Percentiles rank a stretch among this genome's conserved stretches.
Conservation (phyloP, 306 rosid genomes). For the Lagenaria siceraria region DNA sequence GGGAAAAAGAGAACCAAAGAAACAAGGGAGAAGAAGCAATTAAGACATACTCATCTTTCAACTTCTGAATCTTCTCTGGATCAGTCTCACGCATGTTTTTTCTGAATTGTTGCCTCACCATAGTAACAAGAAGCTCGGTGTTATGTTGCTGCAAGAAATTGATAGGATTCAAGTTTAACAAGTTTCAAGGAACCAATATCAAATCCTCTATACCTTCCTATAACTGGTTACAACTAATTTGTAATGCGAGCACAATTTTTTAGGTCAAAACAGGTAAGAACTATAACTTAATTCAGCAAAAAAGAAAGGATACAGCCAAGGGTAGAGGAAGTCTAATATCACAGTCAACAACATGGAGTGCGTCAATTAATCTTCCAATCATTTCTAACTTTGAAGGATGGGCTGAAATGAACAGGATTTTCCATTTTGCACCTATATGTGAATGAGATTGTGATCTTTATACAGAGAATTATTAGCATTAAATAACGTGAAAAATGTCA, state of each 20-base stretch:
- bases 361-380: background rate
- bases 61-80: slow-evolving; percentile 71
- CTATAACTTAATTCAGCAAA: background rate
- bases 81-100: slow-evolving; percentile 66
- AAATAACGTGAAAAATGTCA: background rate
- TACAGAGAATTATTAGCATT: background rate
- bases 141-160: slow-evolving; percentile 56
- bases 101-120: slow-evolving; percentile 82
- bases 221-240: background rate
- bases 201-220: background rate
- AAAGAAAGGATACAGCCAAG: background rate
- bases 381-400: background rate
- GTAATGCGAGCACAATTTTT: background rate
- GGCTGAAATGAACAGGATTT: background rate
- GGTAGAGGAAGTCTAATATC: background rate
- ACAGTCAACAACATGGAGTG: background rate
- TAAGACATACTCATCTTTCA: slow-evolving; percentile 83
- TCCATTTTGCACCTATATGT: background rate
- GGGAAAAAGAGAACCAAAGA: background rate
- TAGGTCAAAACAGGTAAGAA: background rate
- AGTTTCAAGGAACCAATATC: background rate
- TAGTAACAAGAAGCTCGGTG: slow-evolving; percentile 49
- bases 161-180: background rate
- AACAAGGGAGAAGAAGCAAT: background rate
- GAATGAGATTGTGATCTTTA: background rate